Evolutionary conservation across 2,329 filamentous ascomycete genomes (phyloP).

Genomic region (Penicillium sp.): DNA sequence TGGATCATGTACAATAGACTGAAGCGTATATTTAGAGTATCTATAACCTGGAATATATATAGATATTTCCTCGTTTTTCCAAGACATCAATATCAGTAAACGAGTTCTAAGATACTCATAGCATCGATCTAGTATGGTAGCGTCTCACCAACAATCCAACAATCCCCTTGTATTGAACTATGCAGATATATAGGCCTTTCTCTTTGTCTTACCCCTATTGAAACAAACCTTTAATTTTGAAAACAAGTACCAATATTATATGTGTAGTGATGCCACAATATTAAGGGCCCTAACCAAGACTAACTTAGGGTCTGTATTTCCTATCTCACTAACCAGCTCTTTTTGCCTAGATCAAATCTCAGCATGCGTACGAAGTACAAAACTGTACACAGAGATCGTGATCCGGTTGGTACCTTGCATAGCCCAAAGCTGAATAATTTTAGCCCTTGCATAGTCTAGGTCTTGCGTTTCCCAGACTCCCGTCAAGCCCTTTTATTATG

Average conservation of each 20-base stretch:
- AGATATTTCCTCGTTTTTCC: no score
- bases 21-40: no score
- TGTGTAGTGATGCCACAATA: background rate
- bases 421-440: background rate
- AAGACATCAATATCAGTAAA: background rate
- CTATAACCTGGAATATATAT: no score
- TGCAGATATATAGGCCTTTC: background rate
- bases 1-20: no score
- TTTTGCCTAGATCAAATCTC: background rate
- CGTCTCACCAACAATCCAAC: background rate
- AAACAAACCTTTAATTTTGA: background rate
- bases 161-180: background rate
- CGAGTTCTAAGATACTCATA: background rate
- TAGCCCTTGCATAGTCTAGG: slow-evolving; percentile 2
- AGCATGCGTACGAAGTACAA: background rate
- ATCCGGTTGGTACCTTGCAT: background rate
- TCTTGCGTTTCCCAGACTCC: background rate
- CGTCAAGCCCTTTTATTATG: background rate
- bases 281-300: background rate
- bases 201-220: background rate
- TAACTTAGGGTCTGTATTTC: background rate
- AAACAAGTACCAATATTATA: no score
- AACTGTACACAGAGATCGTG: background rate
- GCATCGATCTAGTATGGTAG: background rate
- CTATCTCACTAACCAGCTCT: background rate